Evolutionary conservation across 2,329 filamentous ascomycete species (phyloP), one percentile per base, ranked within the genome.

Genomic region (Stenocarpella maydis): DNA sequence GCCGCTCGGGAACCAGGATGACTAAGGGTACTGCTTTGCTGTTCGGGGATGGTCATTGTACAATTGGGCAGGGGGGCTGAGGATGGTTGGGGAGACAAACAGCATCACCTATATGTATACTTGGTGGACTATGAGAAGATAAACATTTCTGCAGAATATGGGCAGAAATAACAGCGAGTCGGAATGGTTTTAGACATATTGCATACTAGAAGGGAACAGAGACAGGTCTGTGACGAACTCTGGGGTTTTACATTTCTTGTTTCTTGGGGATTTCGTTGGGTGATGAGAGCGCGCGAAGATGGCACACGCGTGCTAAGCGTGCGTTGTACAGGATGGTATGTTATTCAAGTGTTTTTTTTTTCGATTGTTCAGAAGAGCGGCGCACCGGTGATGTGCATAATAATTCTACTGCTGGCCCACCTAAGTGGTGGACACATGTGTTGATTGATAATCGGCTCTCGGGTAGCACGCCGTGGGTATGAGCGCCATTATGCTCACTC

Each of bases 1-100:
- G 55, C 80, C 80, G 14, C 72, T 84, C 63, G 80, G 78, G 41
- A 82, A 84, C 66, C 74, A 76, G 52, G 81, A 82, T 24, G 81
- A 83, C 34, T 82, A 69, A 74, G 43, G n/a, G 43, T 19, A 39
- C 10, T 39, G 24, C 31, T 34, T n/a, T 31, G 31, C 31, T 31
- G 31, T 31, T 37, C 9, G 28, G n/a, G 45, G 28, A 26, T 10
- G 37, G n/a, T 6, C 53, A 24, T 66, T n/a, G 47, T 21, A 28
- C n/a, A 39, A 26, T 17, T 34, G 53, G 15, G 15, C 49, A 41
- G 34, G 34, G 34, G 10, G 34, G 52, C n/a, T 19, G 52, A 50
- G 43, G 37, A 50, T n/a, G 17, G 17, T 52, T 37, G 34, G 17
- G 54, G 5, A 9, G 28, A 26, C 31, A 49, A 2, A 34, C 10